Base-by-base conservation (phyloP, 2,329 filamentous ascomycete genomes). In the Macrophomina tecta region DNA sequence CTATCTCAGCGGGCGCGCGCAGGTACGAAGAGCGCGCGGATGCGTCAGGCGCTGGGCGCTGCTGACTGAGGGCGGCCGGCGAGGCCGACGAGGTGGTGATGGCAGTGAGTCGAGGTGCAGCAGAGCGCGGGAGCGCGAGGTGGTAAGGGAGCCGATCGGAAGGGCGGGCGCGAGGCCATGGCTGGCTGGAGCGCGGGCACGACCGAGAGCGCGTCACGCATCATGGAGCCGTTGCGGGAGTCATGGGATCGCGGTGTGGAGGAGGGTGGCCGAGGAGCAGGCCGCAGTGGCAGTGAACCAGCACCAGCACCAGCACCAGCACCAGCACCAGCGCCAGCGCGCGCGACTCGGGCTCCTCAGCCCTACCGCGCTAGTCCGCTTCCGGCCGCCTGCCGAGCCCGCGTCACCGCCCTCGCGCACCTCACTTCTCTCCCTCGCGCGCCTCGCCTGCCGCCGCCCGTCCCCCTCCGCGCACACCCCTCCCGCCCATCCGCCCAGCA, bases 171-270 rank as follows among this genome's bases (percentile, higher is more conserved):
- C 51, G 51, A 36, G 53, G 9, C n/a, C n/a, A 34, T 9, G 30
- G 6, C 40, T 4, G 23, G 55, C 55, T n/a, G 23, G 38, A 23
- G 46, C 30, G 58, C 32, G 40, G 18, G 18, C 32, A 32, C 30
- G 42, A 55, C n/a, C n/a, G 40, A 5, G 52, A n/a, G 52, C 34
- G 36, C 34, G 28, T 45, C 40, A 45, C 55, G 55, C 55, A 36
- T 32, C 40, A 46, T 32, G 38, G n/a, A 30, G 58, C 42, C 16
- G 12, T 16, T 16, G 58, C 32, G 42, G 42, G 30, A 49, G 58
- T 49, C 58, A 62, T 62, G 58, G 58, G 58, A 49, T 38, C n/a
- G 6, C 49, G 52, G 52, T 23, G 52, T 55, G 52, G 34, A 38
- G 52, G 16, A 38, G 16, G 52, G 5, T 18, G 18, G 18, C 18